Evolutionary conservation across 352 stramenopile species (phyloP).

Genomic region (Pythium monospermum): DNA sequence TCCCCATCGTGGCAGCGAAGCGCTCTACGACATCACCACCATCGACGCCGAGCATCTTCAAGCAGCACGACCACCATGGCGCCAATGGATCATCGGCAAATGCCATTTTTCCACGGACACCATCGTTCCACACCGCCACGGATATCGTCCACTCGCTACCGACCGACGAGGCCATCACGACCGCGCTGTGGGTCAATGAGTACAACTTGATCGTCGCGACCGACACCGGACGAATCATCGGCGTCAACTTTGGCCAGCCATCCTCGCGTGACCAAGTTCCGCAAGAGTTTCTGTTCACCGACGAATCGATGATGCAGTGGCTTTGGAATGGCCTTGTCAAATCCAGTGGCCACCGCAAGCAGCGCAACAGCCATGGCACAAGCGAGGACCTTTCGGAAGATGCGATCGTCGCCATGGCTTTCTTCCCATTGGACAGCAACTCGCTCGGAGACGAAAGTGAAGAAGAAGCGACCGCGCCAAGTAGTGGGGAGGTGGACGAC

Average conservation of each 20-base stretch:
- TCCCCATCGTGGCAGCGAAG: slow-evolving; percentile 33
- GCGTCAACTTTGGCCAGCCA: slow-evolving; percentile 67
- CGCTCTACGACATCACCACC: not conserved
- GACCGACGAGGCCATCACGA: slow-evolving; percentile 55
- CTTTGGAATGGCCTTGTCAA: slow-evolving; percentile 67
- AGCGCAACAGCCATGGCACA: slow-evolving; percentile 8
- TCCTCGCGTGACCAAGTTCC: slow-evolving; percentile 28
- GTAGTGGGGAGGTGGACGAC: slow-evolving; percentile 47
- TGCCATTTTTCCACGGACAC: slow-evolving; percentile 39
- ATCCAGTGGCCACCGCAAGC: slow-evolving; percentile 34
- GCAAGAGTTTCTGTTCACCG: slow-evolving; percentile 66
- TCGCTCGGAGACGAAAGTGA: slow-evolving; percentile 24
- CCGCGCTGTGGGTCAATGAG: slow-evolving; percentile 69
- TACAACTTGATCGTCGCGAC: slow-evolving; percentile 69
- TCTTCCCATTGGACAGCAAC: slow-evolving; percentile 52
- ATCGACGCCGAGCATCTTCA: slow-evolving; percentile 46
- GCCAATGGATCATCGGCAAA: too few species aligned
- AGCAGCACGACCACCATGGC: slow-evolving; percentile 23
- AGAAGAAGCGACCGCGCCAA: slow-evolving; percentile 31
- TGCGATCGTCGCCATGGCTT: slow-evolving; percentile 54
- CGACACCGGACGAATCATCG: slow-evolving; percentile 51
- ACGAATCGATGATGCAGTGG: slow-evolving; percentile 63
- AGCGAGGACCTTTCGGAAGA: slow-evolving; percentile 24
- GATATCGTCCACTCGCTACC: slow-evolving; percentile 44
- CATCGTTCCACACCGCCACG: slow-evolving; percentile 27